Base-by-base conservation (phyloP, 805 yeast genomes). In the Phaffomyces opuntiae region DNA sequence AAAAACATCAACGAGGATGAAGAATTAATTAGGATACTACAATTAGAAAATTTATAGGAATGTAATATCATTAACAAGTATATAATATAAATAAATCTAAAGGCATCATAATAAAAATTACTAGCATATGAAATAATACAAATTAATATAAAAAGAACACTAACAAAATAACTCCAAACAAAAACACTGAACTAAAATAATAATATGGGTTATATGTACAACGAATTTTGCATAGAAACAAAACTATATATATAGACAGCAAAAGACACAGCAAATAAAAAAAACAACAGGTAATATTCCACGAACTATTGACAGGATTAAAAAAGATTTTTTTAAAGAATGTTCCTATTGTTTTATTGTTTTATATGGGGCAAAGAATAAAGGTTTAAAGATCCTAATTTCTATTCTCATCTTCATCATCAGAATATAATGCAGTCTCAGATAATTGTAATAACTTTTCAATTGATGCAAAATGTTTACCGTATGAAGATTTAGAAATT, bases 401-500 rank as follows among this genome's bases (percentile, higher is more conserved):
- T n/a, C 19, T 31, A 19, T 19, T 14, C 8, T 40, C 38, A 16
- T 24, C 21, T 25, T 38, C 36, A n/a, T 56, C 61, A 40, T 56
- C 61, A 32, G 54, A 51, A 7, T 54, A 38, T 7, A 56, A 49
- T 12, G 61, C 61, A 27, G 53, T 51, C 42, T 57, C 63, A 9
- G 62, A 56, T 27, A 59, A 41, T 11, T 53, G 50, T 31, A 59
- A 52, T 31, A 59, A 42, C 61, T 84, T 83, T 61, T 87, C 95
- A 52, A 86, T 87, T 25, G 88, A 80, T 5, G 89, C 90, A 52
- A 87, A 69, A 59, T 87, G 95, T 67, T 87, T 87, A 19, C 95
- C 95, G 57, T 80, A 82, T 43, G 76, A 74, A 44, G 77, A 76
- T 63, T 79, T 80, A 48, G 82, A 78, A 44, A 88, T 78, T 54